Percentiles rank a stretch among this genome's conserved stretches.
Evolutionary conservation across 352 stramenopile species (phyloP).

Genomic region (Globisporangium ultimum): DNA sequence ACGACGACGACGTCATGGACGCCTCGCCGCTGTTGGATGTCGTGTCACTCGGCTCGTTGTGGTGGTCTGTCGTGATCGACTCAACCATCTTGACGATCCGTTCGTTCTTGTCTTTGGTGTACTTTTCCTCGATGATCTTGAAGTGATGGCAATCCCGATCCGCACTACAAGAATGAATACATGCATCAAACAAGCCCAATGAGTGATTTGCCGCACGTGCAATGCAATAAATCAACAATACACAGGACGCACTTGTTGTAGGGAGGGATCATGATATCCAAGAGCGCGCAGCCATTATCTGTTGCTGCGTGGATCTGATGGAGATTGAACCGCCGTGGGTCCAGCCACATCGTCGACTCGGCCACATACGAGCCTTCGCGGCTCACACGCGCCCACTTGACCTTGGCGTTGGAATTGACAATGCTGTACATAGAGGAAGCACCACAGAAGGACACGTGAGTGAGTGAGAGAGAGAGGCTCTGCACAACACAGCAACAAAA

Average conservation of each 20-base stretch:
- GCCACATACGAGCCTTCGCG: constrained; percentile 47
- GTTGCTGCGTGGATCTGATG: constrained; percentile 74
- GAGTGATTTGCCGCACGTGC: not conserved
- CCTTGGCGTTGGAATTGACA: constrained; percentile 30
- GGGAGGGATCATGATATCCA: constrained; percentile 85
- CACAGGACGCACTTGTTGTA: constrained; percentile 72
- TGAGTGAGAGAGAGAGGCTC: no score
- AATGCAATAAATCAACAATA: not conserved
- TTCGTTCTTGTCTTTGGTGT: constrained; percentile 37
- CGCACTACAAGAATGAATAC: constrained; percentile 29
- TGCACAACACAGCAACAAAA: not conserved
- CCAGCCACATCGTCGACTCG: constrained; percentile 78
- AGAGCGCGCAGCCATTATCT: constrained; percentile 67
- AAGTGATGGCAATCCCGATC: constrained; percentile 80
- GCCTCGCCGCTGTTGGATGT: not conserved
- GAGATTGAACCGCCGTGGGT: constrained; percentile 78
- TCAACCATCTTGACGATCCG: constrained; percentile 72
- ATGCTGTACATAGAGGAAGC: constrained; percentile 16
- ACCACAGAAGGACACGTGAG: not conserved
- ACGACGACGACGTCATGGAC: constrained; percentile 1
- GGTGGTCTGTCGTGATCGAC: constrained; percentile 61
- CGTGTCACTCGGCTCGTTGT: constrained; percentile 36
- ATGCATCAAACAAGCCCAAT: not conserved
- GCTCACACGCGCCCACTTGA: constrained; percentile 63
- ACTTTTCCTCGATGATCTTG: constrained; percentile 57